A percentile compares a stretch with the other conserved stretches of the same genome.
Conservation (phyloP, 495 filamentous ascomycete species). For the Xylaria intraflava region DNA sequence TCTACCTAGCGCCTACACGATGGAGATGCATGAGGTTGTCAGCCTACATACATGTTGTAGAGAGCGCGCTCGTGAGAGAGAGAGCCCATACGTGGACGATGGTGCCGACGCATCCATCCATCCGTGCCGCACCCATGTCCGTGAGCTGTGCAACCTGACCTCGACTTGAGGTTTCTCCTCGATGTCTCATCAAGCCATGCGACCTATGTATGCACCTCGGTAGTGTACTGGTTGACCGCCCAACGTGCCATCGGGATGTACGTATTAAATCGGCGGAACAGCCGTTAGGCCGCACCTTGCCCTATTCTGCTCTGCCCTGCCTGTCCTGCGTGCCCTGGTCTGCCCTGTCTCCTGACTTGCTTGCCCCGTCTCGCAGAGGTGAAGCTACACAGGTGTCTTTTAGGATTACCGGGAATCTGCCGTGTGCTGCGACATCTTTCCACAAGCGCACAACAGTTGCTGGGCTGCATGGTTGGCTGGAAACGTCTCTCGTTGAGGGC, state of each 20-base stretch:
- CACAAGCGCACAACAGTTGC: background rate
- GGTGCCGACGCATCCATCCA: constrained; percentile 5
- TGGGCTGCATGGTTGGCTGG: constrained; percentile 3
- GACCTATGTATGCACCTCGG: constrained; percentile 5
- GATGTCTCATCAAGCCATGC: constrained; percentile 8
- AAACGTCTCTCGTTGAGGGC: background rate
- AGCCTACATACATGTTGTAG: constrained; percentile 7
- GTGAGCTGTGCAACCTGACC: constrained; percentile 12
- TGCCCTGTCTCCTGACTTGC: constrained; percentile 2
- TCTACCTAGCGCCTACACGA: background rate
- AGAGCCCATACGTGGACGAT: background rate
- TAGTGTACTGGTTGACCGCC: background rate
- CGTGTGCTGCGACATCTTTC: background rate
- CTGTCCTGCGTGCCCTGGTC: background rate
- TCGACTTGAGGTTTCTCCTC: constrained; percentile 5
- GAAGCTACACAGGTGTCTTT: background rate
- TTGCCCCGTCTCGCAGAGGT: background rate
- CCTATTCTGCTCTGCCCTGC: background rate
- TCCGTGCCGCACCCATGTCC: background rate
- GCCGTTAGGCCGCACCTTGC: background rate
- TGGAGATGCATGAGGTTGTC: constrained; percentile 11
- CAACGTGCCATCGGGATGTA: background rate
- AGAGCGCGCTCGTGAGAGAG: constrained; percentile 4
- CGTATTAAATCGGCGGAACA: background rate
- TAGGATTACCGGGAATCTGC: constrained; percentile 4